A percentile compares a stretch with the other conserved stretches of the same genome.
phyloP scores from a whole-genome alignment of 139 green algal genomes.

The Picochlorum sp. region DNA sequence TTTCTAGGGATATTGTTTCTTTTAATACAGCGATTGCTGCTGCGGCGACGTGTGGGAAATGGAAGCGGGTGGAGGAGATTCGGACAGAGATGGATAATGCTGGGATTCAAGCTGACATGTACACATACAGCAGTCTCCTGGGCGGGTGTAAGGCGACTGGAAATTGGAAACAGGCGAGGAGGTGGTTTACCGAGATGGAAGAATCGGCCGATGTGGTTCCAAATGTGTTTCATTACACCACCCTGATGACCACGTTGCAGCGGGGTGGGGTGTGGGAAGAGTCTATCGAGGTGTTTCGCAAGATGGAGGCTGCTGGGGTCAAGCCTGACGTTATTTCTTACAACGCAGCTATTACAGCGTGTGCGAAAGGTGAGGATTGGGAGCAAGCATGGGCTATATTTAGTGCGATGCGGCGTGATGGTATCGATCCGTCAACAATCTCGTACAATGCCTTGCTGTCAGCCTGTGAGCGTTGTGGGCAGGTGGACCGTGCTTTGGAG shows the following conservation, averaged over 20 bases:
- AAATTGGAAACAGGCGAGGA: slow-evolving; percentile 53
- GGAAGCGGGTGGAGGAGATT: slow-evolving; percentile 20
- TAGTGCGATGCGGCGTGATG: slow-evolving; percentile 20
- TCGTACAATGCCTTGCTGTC: slow-evolving; percentile 68
- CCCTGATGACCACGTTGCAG: slow-evolving; percentile 31
- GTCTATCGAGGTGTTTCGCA: slow-evolving; percentile 27
- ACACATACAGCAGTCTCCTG: slow-evolving; percentile 68
- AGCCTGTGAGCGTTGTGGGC: slow-evolving; percentile 54
- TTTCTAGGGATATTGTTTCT: slow-evolving; percentile 30
- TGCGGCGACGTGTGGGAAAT: slow-evolving; percentile 23
- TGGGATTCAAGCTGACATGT: slow-evolving; percentile 52
- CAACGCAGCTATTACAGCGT: slow-evolving; percentile 76
- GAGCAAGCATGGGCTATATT: slow-evolving; percentile 27
- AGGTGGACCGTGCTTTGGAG: slow-evolving; percentile 76
- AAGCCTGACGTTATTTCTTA: slow-evolving; percentile 66
- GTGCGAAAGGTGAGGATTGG: slow-evolving; percentile 48
- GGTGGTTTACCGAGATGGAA: slow-evolving; percentile 30
- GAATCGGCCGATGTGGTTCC: slow-evolving; percentile 25
- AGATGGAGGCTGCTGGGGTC: slow-evolving; percentile 53
- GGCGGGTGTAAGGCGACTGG: slow-evolving; percentile 61
- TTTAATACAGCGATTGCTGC: slow-evolving; percentile 45
- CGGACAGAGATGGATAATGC: slow-evolving; percentile 25
- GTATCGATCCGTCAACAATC: slow-evolving; percentile 31
- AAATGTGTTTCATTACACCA: slow-evolving; percentile 44
- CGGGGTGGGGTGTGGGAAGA: slow-evolving; percentile 26